phyloP scores from a whole-genome alignment of 2,329 filamentous ascomycete species.

The Phialophora verrucosa region DNA sequence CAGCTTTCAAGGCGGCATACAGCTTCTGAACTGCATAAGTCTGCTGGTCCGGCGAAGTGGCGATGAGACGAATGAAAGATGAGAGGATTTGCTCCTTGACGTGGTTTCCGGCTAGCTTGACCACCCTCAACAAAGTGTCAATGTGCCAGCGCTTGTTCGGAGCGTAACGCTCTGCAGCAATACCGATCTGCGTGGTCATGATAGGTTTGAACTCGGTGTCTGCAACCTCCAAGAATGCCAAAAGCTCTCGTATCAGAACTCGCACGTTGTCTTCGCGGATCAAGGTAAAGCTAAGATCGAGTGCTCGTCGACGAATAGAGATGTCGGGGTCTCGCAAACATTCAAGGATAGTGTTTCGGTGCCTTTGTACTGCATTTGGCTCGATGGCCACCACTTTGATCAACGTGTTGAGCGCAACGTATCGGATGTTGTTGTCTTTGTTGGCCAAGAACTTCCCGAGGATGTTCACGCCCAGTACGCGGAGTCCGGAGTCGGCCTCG shows the following conservation, averaged over 20 bases:
- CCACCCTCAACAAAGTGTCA: conserved; percentile 92
- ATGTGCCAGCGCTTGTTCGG: conserved; percentile 99
- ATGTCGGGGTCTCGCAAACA: conserved; percentile 97
- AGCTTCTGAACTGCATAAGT: conserved; percentile 97
- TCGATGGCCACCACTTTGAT: conserved; percentile 98
- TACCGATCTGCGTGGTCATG: conserved; percentile 97
- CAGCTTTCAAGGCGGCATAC: conserved; percentile 87
- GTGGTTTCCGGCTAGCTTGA: conserved; percentile 93
- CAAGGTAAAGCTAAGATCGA: conserved; percentile 95
- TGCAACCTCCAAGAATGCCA: conserved; percentile 94
- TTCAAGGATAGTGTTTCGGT: conserved; percentile 96
- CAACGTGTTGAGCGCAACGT: conserved; percentile 94
- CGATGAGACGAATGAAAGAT: conserved; percentile 93
- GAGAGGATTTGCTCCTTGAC: conserved; percentile 98
- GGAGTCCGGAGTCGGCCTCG: conserved; percentile 91
- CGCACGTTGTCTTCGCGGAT: conserved; percentile 97
- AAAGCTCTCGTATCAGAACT: conserved; percentile 86
- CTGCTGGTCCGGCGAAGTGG: conserved; percentile 90
- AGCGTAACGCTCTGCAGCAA: conserved; percentile 92
- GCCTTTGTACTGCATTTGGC: conserved; percentile 94
- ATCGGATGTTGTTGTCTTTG: conserved; percentile 98
- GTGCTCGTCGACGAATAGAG: conserved; percentile 91
- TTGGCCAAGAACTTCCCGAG: conserved; percentile 98
- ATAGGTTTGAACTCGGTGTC: conserved; percentile 98
- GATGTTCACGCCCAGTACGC: conserved; percentile 96